Base-by-base conservation (phyloP, 768 basidiomycete species). In the Serpula lacrymans region DNA sequence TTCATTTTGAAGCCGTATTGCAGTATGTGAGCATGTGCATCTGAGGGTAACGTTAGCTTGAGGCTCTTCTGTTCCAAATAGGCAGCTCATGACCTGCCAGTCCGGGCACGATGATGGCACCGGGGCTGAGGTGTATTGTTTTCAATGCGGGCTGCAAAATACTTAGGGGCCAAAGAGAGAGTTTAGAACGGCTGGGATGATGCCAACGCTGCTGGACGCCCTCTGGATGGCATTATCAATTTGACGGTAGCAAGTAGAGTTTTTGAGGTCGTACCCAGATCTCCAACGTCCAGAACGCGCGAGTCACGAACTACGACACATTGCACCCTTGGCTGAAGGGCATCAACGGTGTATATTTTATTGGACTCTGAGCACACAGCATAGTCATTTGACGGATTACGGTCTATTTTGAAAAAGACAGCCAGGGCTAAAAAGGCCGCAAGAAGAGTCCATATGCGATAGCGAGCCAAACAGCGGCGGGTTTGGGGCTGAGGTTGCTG, bases 21-120 rank as follows among this genome's bases (percentile, higher is more conserved):
- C 24, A 90, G 54, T 14, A 90, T 63, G 55, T 93, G 90, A 0
- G 82, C 88, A 60, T 92, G 89, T 0, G 88, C 79, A 58, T 92
- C 89, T 84, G 45, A n/a, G n/a, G n/a, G n/a, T n/a, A n/a, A n/a
- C n/a, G n/a, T n/a, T n/a, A n/a, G n/a, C n/a, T n/a, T n/a, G n/a
- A n/a, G n/a, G n/a, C n/a, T n/a, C n/a, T n/a, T n/a, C n/a, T n/a
- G n/a, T n/a, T n/a, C n/a, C 13, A 16, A 21, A 1, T 13, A 12
- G 4, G 23, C 23, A 24, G 16, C 12, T 35, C 4, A 58, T 17
- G 54, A 84, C 87, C 87, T 57, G 84, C 65, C 13, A 91, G 67
- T 14, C 88, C 88, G 0, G 88, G 88, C 5, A 88, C 76, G 10
- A 89, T 60, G 35, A 81, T 73, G 17, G 70, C 71, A 12, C 62